Conservation (phyloP, 345 rosid species). For the Citrus reticulata region DNA sequence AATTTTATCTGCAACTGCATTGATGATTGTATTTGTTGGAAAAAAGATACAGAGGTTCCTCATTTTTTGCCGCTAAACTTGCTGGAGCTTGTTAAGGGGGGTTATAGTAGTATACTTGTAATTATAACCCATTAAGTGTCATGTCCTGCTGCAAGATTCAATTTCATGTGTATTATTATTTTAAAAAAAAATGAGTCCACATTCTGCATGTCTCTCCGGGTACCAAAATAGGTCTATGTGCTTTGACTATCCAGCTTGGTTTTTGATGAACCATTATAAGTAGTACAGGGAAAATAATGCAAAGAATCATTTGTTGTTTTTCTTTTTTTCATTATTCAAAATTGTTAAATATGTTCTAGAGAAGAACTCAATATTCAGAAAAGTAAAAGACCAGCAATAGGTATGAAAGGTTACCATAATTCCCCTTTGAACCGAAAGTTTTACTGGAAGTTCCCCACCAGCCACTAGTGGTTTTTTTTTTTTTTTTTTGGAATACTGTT, state of each 20-base stretch:
- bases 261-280: too few relatives aligned
- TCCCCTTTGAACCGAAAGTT: too few relatives aligned
- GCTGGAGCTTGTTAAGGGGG: background rate
- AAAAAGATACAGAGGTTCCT: background rate
- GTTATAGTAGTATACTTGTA: background rate
- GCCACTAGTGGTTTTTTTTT: too few relatives aligned
- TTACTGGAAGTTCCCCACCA: too few relatives aligned
- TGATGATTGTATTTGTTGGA: slow-evolving; percentile 1
- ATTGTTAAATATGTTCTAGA: too few relatives aligned
- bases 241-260: background rate
- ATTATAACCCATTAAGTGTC: background rate
- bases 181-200: background rate
- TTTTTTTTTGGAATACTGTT: too few relatives aligned
- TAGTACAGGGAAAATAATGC: background rate
- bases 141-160: background rate
- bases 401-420: too few relatives aligned
- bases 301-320: background rate
- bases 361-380: too few relatives aligned
- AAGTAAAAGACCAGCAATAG: too few relatives aligned
- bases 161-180: background rate
- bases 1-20: slow-evolving; percentile 6
- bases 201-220: background rate
- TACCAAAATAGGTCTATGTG: background rate
- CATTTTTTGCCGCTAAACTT: slow-evolving; percentile 1
- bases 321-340: too few relatives aligned